Base-by-base conservation (phyloP, 331 rosid genomes). In the Quercus phellos region DNA sequence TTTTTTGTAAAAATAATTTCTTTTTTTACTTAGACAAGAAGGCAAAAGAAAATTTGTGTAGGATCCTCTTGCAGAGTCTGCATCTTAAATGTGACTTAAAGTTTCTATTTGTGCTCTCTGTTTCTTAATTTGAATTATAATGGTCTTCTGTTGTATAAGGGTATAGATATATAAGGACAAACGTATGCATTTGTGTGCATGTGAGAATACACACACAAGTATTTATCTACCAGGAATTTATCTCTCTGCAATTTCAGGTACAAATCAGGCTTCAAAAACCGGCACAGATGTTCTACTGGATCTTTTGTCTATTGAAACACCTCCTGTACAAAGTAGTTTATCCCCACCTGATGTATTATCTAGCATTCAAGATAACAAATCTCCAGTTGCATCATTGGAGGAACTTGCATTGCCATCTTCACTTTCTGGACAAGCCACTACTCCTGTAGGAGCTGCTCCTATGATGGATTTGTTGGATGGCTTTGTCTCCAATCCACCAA, bases 281-380 rank as follows among this genome's bases (percentile, higher is more conserved):
- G 98, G 99, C 72, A 89, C 90, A 6, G 84, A 91, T 78, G 91
- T 83, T 78, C 91, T 91, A 51, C 80, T 95, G 90, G 98, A 95
- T 84, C 96, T 95, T 51, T 87, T 93, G 87, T 93, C 99, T 51
- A 83, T 91, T 78, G 99, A 90, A 74, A 72, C 90, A 21, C 89
- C 98, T 68, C 71, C 93, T 82, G 79, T 80, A 13, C 93, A 64
- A 79, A 88, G 78, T 70, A 80, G 78, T 83, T 68, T 90, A 71
- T 73, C 96, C 69, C 24, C 88, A 68, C 59, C 78, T 16, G 94
- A 95, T 81, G 82, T 91, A 63, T 79, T 91, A 38, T 78, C 86
- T 21, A 72, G 89, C 79, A 81, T 68, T 75, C 86, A 78, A 38
- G 89, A 83, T 82, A 88, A 83, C 85, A 87, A 82, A 75, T 54